Evolutionary conservation across 331 rosid species (phyloP).

Genomic region (Ulmus americana): DNA sequence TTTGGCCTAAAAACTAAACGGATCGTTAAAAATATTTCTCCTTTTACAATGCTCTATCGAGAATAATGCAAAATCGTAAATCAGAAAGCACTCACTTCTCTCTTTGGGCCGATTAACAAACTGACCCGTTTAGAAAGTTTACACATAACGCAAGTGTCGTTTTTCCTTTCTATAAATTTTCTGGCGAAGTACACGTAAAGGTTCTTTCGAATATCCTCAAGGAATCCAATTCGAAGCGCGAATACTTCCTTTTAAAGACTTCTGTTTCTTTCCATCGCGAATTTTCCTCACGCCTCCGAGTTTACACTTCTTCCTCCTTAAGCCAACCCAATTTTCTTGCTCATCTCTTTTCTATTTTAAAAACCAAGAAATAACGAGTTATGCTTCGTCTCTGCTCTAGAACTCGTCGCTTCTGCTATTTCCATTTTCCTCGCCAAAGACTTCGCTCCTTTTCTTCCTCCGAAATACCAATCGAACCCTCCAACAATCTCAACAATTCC

Average conservation of each 20-base stretch:
- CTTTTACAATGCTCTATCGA: too few species aligned
- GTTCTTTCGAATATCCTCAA: background rate
- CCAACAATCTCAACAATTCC: constrained; percentile 24
- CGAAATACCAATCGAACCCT: constrained; percentile 25
- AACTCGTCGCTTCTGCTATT: constrained; percentile 38
- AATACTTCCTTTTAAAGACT: background rate
- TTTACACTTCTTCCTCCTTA: background rate
- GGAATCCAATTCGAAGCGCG: background rate
- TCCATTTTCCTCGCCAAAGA: constrained; percentile 31
- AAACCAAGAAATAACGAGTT: background rate
- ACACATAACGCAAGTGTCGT: too few species aligned
- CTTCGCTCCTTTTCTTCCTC: constrained; percentile 36
- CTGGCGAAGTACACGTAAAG: background rate
- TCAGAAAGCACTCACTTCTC: too few species aligned
- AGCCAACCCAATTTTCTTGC: background rate
- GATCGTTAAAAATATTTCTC: too few species aligned
- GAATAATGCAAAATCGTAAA: too few species aligned
- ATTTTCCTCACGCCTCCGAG: background rate
- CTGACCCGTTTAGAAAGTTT: too few species aligned
- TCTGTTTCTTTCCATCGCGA: background rate
- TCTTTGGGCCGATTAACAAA: too few species aligned
- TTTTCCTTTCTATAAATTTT: too few species aligned
- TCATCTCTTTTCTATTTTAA: background rate
- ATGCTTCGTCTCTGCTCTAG: constrained; percentile 55
- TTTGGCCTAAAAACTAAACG: too few species aligned